phyloP scores from a whole-genome alignment of 768 basidiomycete species.

The Asterophora parasitica region DNA sequence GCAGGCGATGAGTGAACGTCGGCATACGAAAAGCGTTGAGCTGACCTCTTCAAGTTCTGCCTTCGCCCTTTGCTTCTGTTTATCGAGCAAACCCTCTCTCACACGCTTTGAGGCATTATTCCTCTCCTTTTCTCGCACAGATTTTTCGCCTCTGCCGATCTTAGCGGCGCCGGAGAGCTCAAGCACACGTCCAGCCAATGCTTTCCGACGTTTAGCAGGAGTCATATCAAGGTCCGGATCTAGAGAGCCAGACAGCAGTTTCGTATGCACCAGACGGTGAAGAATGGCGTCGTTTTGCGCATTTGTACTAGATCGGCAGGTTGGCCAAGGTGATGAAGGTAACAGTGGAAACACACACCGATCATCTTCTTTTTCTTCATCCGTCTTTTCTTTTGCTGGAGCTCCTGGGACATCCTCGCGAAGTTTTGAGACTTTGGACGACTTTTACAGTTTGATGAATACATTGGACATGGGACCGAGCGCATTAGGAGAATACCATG shows the following conservation, averaged over 20 bases:
- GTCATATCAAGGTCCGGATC: constrained; percentile 56
- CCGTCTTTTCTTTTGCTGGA: constrained; percentile 20
- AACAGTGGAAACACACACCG: constrained; percentile 28
- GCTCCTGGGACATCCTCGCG: constrained; percentile 28
- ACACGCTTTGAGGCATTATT: constrained; percentile 69
- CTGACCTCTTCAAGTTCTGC: constrained; percentile 66
- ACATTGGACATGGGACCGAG: constrained; percentile 1
- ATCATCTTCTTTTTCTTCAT: constrained; percentile 52
- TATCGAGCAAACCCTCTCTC: constrained; percentile 62
- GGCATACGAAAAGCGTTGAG: constrained; percentile 20
- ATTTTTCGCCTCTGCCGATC: constrained; percentile 70
- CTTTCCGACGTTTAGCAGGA: constrained; percentile 67
- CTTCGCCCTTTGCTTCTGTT: constrained; percentile 51
- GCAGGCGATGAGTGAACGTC: constrained; percentile 1
- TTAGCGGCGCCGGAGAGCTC: constrained; percentile 66
- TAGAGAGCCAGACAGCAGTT: constrained; percentile 70
- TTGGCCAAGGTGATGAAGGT: background rate
- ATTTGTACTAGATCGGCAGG: constrained; percentile 50
- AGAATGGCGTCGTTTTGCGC: constrained; percentile 73
- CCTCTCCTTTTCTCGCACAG: constrained; percentile 56
- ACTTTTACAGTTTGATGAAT: constrained; percentile 36
- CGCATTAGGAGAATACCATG: constrained; percentile 49
- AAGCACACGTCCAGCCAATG: constrained; percentile 70
- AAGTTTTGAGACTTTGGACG: constrained; percentile 70
- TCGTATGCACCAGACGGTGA: constrained; percentile 76